A percentile compares a stretch with the other conserved stretches of the same genome.
phyloP scores from a whole-genome alignment of 2,329 filamentous ascomycete species.

The Tolypocladium amazonense region DNA sequence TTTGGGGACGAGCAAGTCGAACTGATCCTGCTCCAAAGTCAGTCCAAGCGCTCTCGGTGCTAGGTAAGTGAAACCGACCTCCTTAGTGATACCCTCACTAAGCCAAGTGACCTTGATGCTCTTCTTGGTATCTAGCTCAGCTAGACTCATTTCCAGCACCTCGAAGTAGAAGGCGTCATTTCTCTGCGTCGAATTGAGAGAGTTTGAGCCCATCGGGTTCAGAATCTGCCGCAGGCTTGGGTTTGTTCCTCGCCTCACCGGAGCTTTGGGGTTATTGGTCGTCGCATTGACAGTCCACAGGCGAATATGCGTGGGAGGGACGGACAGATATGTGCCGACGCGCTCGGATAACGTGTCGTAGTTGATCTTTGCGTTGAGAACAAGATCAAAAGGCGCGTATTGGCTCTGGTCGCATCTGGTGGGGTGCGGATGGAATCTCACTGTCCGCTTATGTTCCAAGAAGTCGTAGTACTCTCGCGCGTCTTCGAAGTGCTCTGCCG shows the following conservation, averaged over 20 bases:
- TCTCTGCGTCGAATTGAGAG: constrained; percentile 59
- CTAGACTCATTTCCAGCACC: constrained; percentile 84
- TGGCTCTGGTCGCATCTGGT: constrained; percentile 42
- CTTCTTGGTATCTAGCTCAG: constrained; percentile 90
- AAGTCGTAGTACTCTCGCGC: constrained; percentile 89
- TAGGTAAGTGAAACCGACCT: constrained; percentile 41
- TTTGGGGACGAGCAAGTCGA: constrained; percentile 80
- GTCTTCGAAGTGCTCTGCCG: constrained; percentile 50
- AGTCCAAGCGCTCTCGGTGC: background rate
- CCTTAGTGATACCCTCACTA: constrained; percentile 83
- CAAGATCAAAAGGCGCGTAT: constrained; percentile 61
- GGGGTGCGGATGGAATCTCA: constrained; percentile 66
- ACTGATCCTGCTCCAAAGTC: constrained; percentile 46
- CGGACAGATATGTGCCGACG: constrained; percentile 65
- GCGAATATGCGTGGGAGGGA: constrained; percentile 77
- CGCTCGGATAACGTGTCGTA: constrained; percentile 83
- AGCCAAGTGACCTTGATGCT: constrained; percentile 73
- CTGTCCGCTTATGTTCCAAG: constrained; percentile 68
- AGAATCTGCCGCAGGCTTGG: constrained; percentile 73
- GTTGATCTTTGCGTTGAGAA: constrained; percentile 75
- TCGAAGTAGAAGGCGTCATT: constrained; percentile 83
- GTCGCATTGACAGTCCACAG: constrained; percentile 78
- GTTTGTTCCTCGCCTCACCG: constrained; percentile 62
- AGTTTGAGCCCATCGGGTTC: constrained; percentile 55
- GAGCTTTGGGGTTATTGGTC: constrained; percentile 64